Base-by-base conservation (phyloP, 2,329 filamentous ascomycete species). In the Arthrobotrys megalospora region DNA sequence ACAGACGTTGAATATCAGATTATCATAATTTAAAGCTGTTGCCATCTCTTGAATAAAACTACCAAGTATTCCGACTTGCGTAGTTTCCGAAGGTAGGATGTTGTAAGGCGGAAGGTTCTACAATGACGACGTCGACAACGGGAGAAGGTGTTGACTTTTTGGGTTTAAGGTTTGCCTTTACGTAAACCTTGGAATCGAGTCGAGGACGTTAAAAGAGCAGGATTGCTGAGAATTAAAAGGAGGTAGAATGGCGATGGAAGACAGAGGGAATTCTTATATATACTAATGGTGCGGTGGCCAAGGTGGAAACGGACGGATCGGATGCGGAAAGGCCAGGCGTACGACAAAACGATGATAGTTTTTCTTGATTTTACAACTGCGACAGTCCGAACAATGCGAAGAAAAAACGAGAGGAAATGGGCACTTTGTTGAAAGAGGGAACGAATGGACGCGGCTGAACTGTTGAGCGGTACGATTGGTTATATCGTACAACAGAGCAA, bases 1-100 rank as follows among this genome's bases (percentile, higher is more conserved):
- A 14, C 84, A 84, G 43, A 84, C 80, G 77, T 86, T 86, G 81
- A 86, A 87, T 19, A 81, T 80, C 6, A 86, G 77, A 6, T 28
- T 76, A 68, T 85, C 83, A 80, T 81, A 83, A 76, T 85, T 82
- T 81, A 83, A 82, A 71, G 81, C 83, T 78, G 83, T 83, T 48
- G 80, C 87, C 36, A 83, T 85, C 8, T 52, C 65, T 67, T 50
- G 41, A 12, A 60, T 60, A 60, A n/a, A 28, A 60, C 55, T 60
- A 60, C 55, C 55, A 60, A 60, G 55, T 43, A 11, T 60, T 60
- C 36, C 36, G 36, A 60, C 55, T 50, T 55, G 47, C 32, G 28
- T 28, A 62, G 41, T 60, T 70, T 63, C 28, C 32, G 66, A 28
- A n/a, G 45, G 53, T 52, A 38, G 24, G 28, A 16, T 68, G 36